Percentiles rank a stretch among this genome's conserved stretches.
phyloP scores from a whole-genome alignment of 805 yeast species.

The Yarrowia bubula region DNA sequence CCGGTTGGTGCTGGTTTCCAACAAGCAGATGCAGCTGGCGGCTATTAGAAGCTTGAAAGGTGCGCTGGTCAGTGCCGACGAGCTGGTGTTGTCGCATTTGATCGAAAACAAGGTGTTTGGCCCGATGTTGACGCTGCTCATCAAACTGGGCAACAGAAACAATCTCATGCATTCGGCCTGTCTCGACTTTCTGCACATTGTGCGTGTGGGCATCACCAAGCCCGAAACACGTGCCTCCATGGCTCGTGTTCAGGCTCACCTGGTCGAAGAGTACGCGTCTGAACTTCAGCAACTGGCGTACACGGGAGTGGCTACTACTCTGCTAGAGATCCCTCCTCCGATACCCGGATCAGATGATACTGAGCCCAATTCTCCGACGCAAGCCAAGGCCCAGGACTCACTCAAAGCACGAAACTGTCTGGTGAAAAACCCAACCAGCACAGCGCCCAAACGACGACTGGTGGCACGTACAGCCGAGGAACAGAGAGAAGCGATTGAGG shows the following conservation, averaged over 20 bases:
- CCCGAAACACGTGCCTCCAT: constrained; percentile 21
- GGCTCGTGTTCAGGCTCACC: constrained; percentile 4
- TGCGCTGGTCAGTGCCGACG: constrained; percentile 58
- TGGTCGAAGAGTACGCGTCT: neutral
- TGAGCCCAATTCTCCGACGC: constrained; percentile 9
- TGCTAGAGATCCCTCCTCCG: constrained; percentile 8
- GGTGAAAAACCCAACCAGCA: neutral
- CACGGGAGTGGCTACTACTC: constrained; percentile 1
- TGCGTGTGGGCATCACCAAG: constrained; percentile 12
- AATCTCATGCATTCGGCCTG: constrained; percentile 74
- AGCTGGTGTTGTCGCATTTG: constrained; percentile 55
- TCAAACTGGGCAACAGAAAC: constrained; percentile 49
- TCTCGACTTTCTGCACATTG: constrained; percentile 50
- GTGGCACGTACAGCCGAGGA: neutral
- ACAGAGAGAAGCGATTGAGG: neutral
- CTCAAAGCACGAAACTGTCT: neutral
- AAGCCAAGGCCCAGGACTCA: neutral
- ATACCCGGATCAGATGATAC: neutral
- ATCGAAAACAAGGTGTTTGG: constrained; percentile 53
- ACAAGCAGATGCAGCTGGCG: constrained; percentile 58
- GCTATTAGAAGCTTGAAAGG: constrained; percentile 68
- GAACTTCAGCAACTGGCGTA: constrained; percentile 4
- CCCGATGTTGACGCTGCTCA: constrained; percentile 50
- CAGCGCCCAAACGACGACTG: neutral
- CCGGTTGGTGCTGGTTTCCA: constrained; percentile 47